Evolutionary conservation across 2,329 filamentous ascomycete genomes (phyloP).

Genomic region (Diaporthe nobilis): DNA sequence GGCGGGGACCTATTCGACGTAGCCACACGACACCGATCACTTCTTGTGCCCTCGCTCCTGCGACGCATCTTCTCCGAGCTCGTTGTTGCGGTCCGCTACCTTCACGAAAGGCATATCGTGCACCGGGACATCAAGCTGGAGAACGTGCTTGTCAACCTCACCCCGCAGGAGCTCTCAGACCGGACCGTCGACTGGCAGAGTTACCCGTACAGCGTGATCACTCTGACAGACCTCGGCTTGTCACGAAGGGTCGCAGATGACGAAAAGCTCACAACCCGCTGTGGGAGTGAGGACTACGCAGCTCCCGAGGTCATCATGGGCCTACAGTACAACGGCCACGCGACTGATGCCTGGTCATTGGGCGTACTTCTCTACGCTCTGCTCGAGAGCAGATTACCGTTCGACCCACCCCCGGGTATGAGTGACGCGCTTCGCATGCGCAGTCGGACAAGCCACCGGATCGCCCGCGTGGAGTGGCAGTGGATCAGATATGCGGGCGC

Average conservation of each 20-base stretch:
- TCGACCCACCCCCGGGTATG: constrained; percentile 88
- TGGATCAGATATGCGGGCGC: constrained; percentile 90
- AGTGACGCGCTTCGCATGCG: constrained; percentile 82
- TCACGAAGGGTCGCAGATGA: constrained; percentile 88
- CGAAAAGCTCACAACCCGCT: constrained; percentile 91
- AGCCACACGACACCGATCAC: constrained; percentile 78
- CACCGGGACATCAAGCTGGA: constrained; percentile 98
- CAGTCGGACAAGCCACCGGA: constrained; percentile 91
- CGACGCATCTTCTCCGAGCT: constrained; percentile 92
- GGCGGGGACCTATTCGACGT: constrained; percentile 97
- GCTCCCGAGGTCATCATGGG: constrained; percentile 97
- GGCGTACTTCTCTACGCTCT: constrained; percentile 94
- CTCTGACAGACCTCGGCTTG: constrained; percentile 91
- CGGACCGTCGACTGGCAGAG: constrained; percentile 76
- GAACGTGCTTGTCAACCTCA: constrained; percentile 88
- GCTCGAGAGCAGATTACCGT: constrained; percentile 92
- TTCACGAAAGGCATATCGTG: constrained; percentile 89
- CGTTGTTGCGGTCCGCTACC: constrained; percentile 85
- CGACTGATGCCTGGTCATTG: constrained; percentile 94
- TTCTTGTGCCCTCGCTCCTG: constrained; percentile 78
- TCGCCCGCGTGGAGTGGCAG: constrained; percentile 94
- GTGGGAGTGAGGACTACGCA: constrained; percentile 96
- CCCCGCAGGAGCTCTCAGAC: constrained; percentile 75
- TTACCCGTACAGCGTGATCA: constrained; percentile 87
- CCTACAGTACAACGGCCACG: constrained; percentile 91